Conservation (phyloP, 2,329 filamentous ascomycete species). For the Fusarium drepaniforme region DNA sequence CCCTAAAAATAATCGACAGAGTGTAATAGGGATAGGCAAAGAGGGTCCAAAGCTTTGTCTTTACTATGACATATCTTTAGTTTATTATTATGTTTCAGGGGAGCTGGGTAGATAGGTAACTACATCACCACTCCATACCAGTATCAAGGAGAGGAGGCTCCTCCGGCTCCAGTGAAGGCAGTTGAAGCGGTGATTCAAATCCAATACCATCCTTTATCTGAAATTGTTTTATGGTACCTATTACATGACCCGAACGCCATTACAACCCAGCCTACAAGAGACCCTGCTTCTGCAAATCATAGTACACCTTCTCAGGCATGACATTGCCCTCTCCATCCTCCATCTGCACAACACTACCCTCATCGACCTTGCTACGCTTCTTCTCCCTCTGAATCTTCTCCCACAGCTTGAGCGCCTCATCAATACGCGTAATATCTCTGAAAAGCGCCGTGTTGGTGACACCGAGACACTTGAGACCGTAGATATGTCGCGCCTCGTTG, state of each 20-base stretch:
- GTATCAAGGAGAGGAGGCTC: too few species aligned
- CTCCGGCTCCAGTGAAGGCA: too few species aligned
- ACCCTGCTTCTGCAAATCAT: constrained; percentile 93
- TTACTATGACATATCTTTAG: not conserved
- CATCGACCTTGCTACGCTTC: constrained; percentile 80
- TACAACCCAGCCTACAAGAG: constrained; percentile 67
- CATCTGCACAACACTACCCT: constrained; percentile 95
- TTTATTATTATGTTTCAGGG: not conserved
- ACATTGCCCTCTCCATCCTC: constrained; percentile 98
- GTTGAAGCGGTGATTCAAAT: too few species aligned
- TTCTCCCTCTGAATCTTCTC: constrained; percentile 92
- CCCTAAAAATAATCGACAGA: not conserved
- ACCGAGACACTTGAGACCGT: constrained; percentile 92
- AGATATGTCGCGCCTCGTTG: constrained; percentile 92
- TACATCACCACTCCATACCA: not conserved
- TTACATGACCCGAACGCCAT: not conserved
- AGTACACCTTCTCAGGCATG: constrained; percentile 99
- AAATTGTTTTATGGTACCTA: constrained; percentile 1
- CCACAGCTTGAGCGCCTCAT: constrained; percentile 90
- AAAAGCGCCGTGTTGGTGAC: constrained; percentile 93
- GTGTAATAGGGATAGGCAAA: not conserved
- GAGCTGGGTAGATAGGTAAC: too few species aligned
- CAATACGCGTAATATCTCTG: constrained; percentile 92
- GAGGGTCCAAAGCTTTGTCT: not conserved
- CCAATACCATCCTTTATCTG: not conserved